These are phyloP conservation scores for Agaricus subrufescens DNA, from an alignment of 768 basidiomycete genomes.

Conservation along the genomic window DNA sequence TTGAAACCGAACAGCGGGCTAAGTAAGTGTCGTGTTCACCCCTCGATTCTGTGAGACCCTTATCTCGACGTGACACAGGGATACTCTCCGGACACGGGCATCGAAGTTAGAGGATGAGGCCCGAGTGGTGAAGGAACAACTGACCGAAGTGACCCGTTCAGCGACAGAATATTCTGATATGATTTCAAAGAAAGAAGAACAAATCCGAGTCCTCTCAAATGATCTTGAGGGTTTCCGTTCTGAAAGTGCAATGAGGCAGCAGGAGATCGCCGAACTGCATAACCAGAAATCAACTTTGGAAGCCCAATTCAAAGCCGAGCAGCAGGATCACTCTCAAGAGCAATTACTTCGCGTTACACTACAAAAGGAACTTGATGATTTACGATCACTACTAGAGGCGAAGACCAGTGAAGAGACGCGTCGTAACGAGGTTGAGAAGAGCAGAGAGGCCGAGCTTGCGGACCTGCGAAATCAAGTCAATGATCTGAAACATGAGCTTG, in stretches of 20 bases:
- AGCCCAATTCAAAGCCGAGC: conserved; percentile 57
- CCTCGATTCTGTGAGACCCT: background rate
- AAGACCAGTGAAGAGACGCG: conserved; percentile 85
- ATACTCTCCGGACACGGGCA: conserved; percentile 52
- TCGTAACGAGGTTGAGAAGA: conserved; percentile 78
- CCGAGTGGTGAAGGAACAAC: conserved; percentile 70
- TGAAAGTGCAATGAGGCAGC: conserved; percentile 49
- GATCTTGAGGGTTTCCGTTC: conserved; percentile 51
- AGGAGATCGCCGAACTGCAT: conserved; percentile 66
- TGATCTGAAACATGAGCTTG: conserved; percentile 62
- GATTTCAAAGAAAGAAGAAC: conserved; percentile 75
- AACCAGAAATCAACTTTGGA: conserved; percentile 62
- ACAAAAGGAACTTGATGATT: conserved; percentile 79
- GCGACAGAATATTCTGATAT: conserved; percentile 70
- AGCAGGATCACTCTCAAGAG: conserved; percentile 43
- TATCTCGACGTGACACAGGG: conserved; percentile 36
- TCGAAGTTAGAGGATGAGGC: conserved; percentile 64
- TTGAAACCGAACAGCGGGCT: conserved; percentile 52
- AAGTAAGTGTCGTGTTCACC: conserved; percentile 46
- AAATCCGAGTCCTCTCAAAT: conserved; percentile 47
- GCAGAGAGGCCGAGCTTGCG: conserved; percentile 79
- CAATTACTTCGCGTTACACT: conserved; percentile 52
- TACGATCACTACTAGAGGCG: conserved; percentile 78
- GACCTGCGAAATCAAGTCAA: conserved; percentile 62
- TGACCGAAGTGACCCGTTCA: conserved; percentile 72